These are phyloP conservation scores for Ophiosphaerella narmari DNA, from an alignment of 2,329 filamentous ascomycete species.

Conservation along the genomic window DNA sequence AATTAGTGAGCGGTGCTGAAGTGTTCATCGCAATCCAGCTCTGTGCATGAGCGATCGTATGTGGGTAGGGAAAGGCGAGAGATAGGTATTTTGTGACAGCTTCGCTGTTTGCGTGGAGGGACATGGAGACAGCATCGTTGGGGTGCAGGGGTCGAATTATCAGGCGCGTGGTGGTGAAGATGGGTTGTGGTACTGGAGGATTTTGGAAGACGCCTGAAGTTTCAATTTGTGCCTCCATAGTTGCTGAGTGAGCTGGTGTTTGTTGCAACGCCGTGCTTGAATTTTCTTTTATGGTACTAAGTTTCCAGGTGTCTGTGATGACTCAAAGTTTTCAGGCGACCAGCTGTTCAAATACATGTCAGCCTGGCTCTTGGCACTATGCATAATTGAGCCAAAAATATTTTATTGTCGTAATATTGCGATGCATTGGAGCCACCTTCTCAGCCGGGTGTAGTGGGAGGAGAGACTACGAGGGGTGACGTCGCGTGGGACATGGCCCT, in stretches of 20 bases:
- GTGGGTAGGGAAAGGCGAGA: constrained; percentile 46
- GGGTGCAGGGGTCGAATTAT: constrained; percentile 38
- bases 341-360: too few relatives aligned
- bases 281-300: background rate
- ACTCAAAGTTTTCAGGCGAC: too few relatives aligned
- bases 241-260: constrained; percentile 17
- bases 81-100: constrained; percentile 44
- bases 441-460: background rate
- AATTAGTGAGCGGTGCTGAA: constrained; percentile 18
- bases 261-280: constrained; percentile 1
- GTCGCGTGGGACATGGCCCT: constrained; percentile 11
- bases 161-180: constrained; percentile 34
- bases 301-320: too few relatives aligned
- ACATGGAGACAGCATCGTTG: constrained; percentile 33
- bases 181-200: constrained; percentile 31
- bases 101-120: constrained; percentile 34
- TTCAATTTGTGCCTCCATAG: constrained; percentile 13
- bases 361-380: too few relatives aligned
- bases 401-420: too few relatives aligned
- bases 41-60: constrained; percentile 39
- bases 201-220: background rate
- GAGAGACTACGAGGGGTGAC: constrained; percentile 9
- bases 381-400: too few relatives aligned
- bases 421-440: too few relatives aligned
- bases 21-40: constrained; percentile 44